These are phyloP conservation scores for Eragrostis tef DNA, from an alignment of 202 grass and related monocot species.

Conservation along the genomic window DNA sequence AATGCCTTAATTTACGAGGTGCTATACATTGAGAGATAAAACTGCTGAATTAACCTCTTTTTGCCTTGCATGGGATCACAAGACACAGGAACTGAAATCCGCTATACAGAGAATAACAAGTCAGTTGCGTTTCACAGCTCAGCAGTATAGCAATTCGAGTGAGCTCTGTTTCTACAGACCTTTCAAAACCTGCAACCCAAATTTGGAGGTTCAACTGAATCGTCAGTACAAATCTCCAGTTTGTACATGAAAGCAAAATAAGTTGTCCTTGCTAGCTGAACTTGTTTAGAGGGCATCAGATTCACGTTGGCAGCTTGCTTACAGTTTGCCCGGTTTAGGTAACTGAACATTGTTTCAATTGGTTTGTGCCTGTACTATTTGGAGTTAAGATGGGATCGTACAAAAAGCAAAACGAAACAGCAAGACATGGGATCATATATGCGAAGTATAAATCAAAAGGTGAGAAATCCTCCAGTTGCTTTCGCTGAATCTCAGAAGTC, in stretches of 20 bases:
- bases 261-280: background rate
- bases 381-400: no score
- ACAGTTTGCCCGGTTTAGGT: background rate
- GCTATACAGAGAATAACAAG: background rate
- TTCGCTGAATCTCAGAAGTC: no score
- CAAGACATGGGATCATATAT: background rate
- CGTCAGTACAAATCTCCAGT: background rate
- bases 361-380: no score
- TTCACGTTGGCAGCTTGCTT: background rate
- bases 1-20: no score
- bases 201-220: background rate
- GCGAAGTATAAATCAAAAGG: background rate
- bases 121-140: background rate
- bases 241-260: background rate
- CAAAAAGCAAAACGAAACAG: background rate
- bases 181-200: background rate
- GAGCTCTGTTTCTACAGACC: background rate
- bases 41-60: no score
- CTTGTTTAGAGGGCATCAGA: background rate
- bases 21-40: no score
- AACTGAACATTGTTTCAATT: background rate
- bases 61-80: no score
- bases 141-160: background rate
- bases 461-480: background rate
- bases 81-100: no score